These are phyloP conservation scores for Puccinia hordei DNA, from an alignment of 1,284 basidiomycete species.

Conservation along the genomic window DNA sequence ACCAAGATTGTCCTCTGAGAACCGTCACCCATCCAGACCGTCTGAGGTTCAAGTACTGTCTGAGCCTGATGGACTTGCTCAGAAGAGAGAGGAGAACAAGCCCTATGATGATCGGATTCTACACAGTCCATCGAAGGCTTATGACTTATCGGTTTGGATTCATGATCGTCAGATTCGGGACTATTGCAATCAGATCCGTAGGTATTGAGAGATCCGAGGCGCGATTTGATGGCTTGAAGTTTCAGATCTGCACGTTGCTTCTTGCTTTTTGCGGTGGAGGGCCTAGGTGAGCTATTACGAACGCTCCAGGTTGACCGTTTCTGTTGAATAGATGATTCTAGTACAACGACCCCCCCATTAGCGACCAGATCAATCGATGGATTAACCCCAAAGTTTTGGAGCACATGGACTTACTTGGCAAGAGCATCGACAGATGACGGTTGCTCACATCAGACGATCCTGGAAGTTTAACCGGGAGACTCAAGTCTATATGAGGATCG, in stretches of 20 bases:
- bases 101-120: not conserved
- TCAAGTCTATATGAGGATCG: not conserved
- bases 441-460: slow-evolving; percentile 9
- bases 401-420: slow-evolving; percentile 11
- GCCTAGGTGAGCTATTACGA: not conserved
- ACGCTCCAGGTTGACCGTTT: slow-evolving; percentile 23
- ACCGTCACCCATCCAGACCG: slow-evolving; percentile 25
- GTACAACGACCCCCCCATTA: not conserved
- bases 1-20: slow-evolving; percentile 26
- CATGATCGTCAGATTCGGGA: not conserved
- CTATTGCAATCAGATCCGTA: not conserved
- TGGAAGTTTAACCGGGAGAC: slow-evolving; percentile 8
- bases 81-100: slow-evolving; percentile 27
- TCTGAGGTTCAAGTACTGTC: slow-evolving; percentile 29
- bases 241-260: not conserved
- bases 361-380: not conserved
- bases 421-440: not conserved
- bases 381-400: not conserved
- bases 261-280: not conserved
- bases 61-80: slow-evolving; percentile 23
- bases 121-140: not conserved
- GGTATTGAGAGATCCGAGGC: not conserved
- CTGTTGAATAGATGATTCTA: slow-evolving; percentile 19
- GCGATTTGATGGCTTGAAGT: not conserved
- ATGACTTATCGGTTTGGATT: not conserved